phyloP scores from a whole-genome alignment of 192 early-diverging fungal species.

The Coemansia sp. region DNA sequence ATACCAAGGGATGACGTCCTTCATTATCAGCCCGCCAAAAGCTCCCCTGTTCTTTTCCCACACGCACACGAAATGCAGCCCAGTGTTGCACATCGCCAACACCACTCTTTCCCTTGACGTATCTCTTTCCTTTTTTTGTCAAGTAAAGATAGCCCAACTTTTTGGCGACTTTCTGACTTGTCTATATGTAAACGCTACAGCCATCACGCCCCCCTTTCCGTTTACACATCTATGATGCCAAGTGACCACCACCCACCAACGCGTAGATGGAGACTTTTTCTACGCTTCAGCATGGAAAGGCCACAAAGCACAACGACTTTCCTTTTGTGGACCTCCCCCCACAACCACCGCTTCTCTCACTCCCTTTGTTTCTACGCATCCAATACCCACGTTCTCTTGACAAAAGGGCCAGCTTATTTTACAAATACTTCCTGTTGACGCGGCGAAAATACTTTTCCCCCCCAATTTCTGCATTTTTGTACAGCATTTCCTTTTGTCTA shows the following conservation, averaged over 20 bases:
- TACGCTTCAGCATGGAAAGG: too few species aligned
- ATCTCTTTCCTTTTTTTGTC: background rate
- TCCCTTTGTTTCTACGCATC: too few species aligned
- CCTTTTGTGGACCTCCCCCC: conserved; percentile 1
- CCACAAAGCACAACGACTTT: conserved; percentile 4
- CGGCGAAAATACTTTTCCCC: background rate
- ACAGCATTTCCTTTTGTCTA: background rate
- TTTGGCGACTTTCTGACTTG: background rate
- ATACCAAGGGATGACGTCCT: background rate
- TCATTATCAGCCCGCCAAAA: background rate
- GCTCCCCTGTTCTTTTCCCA: conserved; percentile 2
- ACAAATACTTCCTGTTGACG: background rate
- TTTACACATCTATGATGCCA: background rate
- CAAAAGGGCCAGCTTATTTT: too few species aligned
- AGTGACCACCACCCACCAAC: background rate
- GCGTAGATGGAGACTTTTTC: background rate
- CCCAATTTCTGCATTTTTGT: background rate
- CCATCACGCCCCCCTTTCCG: background rate
- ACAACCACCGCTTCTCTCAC: too few species aligned
- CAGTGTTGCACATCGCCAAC: background rate
- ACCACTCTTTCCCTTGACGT: too few species aligned
- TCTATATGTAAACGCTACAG: background rate
- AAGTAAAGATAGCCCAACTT: conserved; percentile 1
- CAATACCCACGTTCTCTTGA: background rate
- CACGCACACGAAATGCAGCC: background rate